Base-by-base conservation (phyloP, 2,329 filamentous ascomycete genomes). In the Trichoderma asperellum region DNA sequence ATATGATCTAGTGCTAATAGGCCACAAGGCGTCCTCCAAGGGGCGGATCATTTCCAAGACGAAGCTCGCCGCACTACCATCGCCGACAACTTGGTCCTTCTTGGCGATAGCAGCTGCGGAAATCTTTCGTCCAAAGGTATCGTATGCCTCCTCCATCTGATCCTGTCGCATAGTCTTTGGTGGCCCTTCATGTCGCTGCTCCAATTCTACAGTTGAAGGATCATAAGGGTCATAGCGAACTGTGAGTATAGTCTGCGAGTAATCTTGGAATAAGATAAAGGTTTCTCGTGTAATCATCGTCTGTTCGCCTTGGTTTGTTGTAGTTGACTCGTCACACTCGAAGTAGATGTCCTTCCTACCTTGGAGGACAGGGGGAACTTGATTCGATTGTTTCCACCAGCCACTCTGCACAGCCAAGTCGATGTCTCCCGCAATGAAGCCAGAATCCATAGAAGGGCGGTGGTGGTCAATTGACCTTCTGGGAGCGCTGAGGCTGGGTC, bases 261-360 rank as follows among this genome's bases (percentile, higher is more conserved):
- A 99, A 81, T 99, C 96, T 75, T 94, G 90, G 82, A 93, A 99
- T 10, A 99, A 82, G n/a, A 98, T 84, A 74, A 91, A 96, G 53
- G 97, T 86, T 70, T 94, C 89, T 73, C 94, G 94, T 7, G 91
- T 92, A 24, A 97, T 83, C 1, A 86, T 86, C 0, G 89, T 89
- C 77, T 90, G 91, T 32, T 92, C 89, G 34, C 91, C 90, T 16
- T 90, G 87, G 72, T 90, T 89, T 12, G 87, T 86, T 16, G 90
- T 87, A 7, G 86, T 89, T 1, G 90, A 89, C 77, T 97, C 93
- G 72, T 97, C 92, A 27, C 90, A 86, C 79, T 98, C 94, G 63
- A 89, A 91, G 65, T 93, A 87, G 18, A 98, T 85, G 77, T 99
- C 96, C 74, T 89, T 91, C 62, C 95, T 90, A 59, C 89, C 89